Evolutionary conservation across 306 rosid species (phyloP).

Genomic region (Fragaria nilgerrensis): DNA sequence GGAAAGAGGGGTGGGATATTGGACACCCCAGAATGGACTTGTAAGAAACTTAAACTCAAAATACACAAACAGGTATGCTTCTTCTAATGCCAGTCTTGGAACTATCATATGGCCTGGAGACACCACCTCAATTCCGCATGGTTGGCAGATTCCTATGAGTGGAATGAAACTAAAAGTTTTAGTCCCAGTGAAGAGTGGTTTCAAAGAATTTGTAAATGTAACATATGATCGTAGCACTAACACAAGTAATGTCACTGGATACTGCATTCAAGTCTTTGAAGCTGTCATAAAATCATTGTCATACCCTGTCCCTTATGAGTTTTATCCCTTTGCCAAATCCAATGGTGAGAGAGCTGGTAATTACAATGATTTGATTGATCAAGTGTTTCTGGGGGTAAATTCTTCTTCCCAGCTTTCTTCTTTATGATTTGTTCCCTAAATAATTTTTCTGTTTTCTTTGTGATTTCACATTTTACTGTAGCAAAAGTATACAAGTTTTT

Average conservation of each 20-base stretch:
- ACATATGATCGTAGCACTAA: conserved; percentile 5
- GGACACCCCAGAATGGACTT: conserved; percentile 45
- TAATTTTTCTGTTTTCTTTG: neutral
- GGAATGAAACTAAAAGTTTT: conserved; percentile 42
- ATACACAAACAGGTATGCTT: neutral
- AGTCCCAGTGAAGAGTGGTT: conserved; percentile 32
- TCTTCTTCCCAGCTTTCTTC: neutral
- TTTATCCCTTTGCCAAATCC: conserved; percentile 27
- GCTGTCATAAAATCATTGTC: conserved; percentile 39
- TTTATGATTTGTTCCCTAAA: neutral
- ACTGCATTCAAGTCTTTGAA: conserved; percentile 48
- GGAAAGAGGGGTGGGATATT: conserved; percentile 43
- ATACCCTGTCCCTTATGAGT: conserved; percentile 39
- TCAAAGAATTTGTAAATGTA: conserved; percentile 30
- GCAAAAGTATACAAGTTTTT: neutral
- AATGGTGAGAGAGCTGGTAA: conserved; percentile 30
- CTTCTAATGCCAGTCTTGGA: conserved; percentile 26
- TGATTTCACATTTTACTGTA: neutral
- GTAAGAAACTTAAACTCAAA: conserved; percentile 17
- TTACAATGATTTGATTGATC: conserved; percentile 36
- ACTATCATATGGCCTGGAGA: conserved; percentile 62
- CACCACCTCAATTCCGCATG: conserved; percentile 30
- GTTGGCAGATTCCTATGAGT: conserved; percentile 46
- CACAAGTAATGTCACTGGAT: conserved; percentile 32
- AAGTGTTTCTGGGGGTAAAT: conserved; percentile 47